Evolutionary conservation across 441 rosid species (phyloP).

Genomic region (Hura crepitans): DNA sequence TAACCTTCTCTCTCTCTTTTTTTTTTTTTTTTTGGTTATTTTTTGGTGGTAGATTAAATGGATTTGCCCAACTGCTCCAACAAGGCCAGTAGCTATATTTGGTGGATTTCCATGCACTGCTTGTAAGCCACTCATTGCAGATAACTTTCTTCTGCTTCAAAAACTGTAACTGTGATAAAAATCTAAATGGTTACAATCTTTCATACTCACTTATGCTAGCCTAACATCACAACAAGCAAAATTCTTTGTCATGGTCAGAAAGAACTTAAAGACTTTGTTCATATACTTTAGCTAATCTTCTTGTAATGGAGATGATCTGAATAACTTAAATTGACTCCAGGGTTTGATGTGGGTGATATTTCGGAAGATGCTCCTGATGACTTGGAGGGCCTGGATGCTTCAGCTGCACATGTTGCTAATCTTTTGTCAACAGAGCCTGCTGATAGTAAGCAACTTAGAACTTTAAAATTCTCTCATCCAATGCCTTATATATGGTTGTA

Average conservation of each 20-base stretch:
- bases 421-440: slow-evolving; percentile 80
- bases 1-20: slow-evolving; percentile 20
- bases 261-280: not conserved
- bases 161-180: not conserved
- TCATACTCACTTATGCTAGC: not conserved
- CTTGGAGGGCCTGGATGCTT: slow-evolving; percentile 76
- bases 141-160: slow-evolving; percentile 9
- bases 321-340: slow-evolving; percentile 33
- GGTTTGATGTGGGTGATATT: slow-evolving; percentile 78
- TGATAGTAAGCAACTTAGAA: slow-evolving; percentile 49
- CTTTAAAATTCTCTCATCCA: slow-evolving; percentile 5
- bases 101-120: slow-evolving; percentile 92
- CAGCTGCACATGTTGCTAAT: slow-evolving; percentile 81
- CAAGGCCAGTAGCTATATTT: slow-evolving; percentile 62
- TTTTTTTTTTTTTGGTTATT: slow-evolving; percentile 8
- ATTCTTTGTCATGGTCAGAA: not conserved
- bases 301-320: slow-evolving; percentile 6
- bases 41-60: slow-evolving; percentile 65
- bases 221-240: slow-evolving; percentile 2
- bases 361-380: slow-evolving; percentile 76
- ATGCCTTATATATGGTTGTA: not conserved
- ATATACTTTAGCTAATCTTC: not conserved
- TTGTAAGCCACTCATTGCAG: slow-evolving; percentile 42
- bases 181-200: not conserved
- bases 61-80: slow-evolving; percentile 96